Conservation (phyloP, 2,329 filamentous ascomycete species). For the Ophiocordyceps sinensis region DNA sequence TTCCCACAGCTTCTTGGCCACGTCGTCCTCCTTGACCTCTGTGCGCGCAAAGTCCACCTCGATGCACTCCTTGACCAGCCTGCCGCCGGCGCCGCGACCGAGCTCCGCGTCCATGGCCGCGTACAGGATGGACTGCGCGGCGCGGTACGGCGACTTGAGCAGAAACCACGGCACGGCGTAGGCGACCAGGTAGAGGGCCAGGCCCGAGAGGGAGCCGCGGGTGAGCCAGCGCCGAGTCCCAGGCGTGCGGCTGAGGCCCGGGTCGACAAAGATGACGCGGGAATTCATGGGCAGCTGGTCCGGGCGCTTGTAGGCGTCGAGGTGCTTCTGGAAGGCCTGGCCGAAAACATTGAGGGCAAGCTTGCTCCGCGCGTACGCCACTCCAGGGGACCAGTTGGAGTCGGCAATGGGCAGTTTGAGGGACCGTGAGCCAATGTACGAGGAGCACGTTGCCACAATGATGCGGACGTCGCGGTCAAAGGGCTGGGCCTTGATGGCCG, state of each 20-base stretch:
- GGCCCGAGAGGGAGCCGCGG: constrained; percentile 66
- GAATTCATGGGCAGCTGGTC: constrained; percentile 73
- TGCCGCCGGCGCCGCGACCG: constrained; percentile 49
- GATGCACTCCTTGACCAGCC: constrained; percentile 77
- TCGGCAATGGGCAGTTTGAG: constrained; percentile 37
- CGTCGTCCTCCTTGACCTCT: constrained; percentile 64
- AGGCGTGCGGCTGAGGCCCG: constrained; percentile 70
- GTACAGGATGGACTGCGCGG: constrained; percentile 73
- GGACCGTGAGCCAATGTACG: constrained; percentile 68
- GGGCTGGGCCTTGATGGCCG: constrained; percentile 79
- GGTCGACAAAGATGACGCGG: constrained; percentile 75
- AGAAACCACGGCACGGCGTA: constrained; percentile 80
- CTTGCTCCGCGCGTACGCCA: constrained; percentile 51
- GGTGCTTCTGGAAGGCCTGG: constrained; percentile 80
- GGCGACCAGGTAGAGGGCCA: constrained; percentile 59
- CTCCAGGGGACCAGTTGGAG: constrained; percentile 38
- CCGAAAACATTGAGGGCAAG: constrained; percentile 83
- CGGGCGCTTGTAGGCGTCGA: constrained; percentile 69
- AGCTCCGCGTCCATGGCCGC: constrained; percentile 72
- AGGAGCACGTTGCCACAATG: constrained; percentile 72
- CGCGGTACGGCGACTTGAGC: constrained; percentile 70
- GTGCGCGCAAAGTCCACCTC: constrained; percentile 55
- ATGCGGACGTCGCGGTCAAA: constrained; percentile 87
- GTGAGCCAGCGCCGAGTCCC: constrained; percentile 81
- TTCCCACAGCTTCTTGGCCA: constrained; percentile 81